Conservation (phyloP, 148 eudicot genomes). For the Chenopodium formosanum region DNA sequence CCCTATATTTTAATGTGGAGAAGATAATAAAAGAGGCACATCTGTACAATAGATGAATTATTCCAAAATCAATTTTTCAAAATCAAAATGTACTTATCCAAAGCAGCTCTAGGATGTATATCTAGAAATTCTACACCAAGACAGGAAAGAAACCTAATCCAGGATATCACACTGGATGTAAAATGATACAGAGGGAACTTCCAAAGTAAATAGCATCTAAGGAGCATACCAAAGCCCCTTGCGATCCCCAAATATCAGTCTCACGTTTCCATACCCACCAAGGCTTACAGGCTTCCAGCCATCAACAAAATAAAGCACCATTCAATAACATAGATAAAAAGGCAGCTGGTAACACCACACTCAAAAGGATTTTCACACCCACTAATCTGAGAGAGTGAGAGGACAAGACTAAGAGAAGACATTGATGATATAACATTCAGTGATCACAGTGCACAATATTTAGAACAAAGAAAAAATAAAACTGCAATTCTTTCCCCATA, state of each 20-base stretch:
- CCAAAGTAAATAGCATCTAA: neutral
- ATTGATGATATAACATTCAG: too few relatives aligned
- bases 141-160: neutral
- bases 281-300: too few relatives aligned
- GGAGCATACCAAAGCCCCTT: neutral
- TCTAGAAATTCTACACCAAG: neutral
- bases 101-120: neutral
- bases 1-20: neutral
- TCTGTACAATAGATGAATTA: neutral
- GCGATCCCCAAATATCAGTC: neutral
- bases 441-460: neutral
- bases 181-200: too few relatives aligned
- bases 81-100: neutral
- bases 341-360: too few relatives aligned
- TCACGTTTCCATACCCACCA: too few relatives aligned
- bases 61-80: neutral
- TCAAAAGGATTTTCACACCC: too few relatives aligned
- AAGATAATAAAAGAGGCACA: neutral
- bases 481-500: neutral
- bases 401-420: too few relatives aligned
- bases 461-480: too few relatives aligned
- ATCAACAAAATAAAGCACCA: too few relatives aligned
- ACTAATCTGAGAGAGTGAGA: too few relatives aligned
- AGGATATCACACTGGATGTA: neutral
- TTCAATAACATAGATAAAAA: too few relatives aligned